Base-by-base conservation (phyloP, 1,284 basidiomycete genomes). In the Bjerkandera adusta region DNA sequence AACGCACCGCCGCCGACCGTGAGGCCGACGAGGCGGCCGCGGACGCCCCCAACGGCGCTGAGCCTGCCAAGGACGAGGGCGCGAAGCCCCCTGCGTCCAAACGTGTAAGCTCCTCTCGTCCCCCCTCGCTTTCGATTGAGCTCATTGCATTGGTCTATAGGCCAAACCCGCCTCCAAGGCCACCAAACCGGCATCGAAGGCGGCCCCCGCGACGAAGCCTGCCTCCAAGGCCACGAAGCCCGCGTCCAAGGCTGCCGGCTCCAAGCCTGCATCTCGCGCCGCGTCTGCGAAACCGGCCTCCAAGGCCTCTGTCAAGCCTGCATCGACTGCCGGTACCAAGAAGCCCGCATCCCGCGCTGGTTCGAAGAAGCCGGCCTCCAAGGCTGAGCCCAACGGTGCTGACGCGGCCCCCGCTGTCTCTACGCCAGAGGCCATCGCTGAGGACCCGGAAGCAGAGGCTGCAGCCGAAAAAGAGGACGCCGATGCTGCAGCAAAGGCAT, bases 1-100 rank as follows among this genome's bases (percentile, higher is more conserved):
- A 87, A 65, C 75, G 83, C 26, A 64, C 64, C 11, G 67, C 65
- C 27, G 43, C 56, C 16, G 56, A 61, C 37, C 65, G 64, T 42
- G 66, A 61, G 27, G 59, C 56, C 22, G 57, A 58, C 32, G 53
- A 52, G 25, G 49, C 40, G 26, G 30, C 48, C 29, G 56, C 50
- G 26, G 39, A 26, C 16, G 29, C 16, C 18, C 44, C 35, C 35
- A 36, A 47, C 36, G 41, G 30, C 25, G 47, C 30, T 27, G 38
- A 40, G 24, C 45, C 36, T 21, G 25, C 38, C 35, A 49, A 53
- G 26, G 48, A 26, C 4, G 51, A 44, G 20, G 53, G 45, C 36
- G 63, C 57, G 22, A 54, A 62, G 46, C 61, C 58, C 36, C 66
- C 67, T 12, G 53, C 59, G 4, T 57, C 66, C 13, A 69, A 69